Evolutionary conservation across 2,329 filamentous ascomycete genomes (phyloP), one percentile per base, ranked within the genome.

Genomic region (Xylariaceae sp.): DNA sequence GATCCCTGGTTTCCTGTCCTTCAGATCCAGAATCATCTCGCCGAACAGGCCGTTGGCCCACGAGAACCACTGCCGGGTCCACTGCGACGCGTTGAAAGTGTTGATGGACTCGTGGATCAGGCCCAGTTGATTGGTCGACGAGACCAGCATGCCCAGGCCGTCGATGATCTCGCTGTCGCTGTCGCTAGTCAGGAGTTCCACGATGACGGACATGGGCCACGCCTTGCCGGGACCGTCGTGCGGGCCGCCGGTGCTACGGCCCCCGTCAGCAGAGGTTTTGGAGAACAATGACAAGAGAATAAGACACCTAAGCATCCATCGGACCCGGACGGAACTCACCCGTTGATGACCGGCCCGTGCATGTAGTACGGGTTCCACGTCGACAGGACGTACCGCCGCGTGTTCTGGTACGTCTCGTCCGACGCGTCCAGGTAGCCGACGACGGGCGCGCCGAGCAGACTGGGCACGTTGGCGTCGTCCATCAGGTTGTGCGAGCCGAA

Each of bases 161-260:
- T 49, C 44, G 12, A 60, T 49, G 39, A 57, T 56, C 44, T 58
- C 55, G 33, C 22, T 31, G 28, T 57, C 54, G 38, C 54, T 44
- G 33, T 52, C 42, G 19, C 50, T 53, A 23, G 87, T 94, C 70
- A 90, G 73, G 21, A 84, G 80, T 53, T 84, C 78, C 37, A 89
- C 77, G 30, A 94, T 77, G 44, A 85, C 68, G 29, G 77, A 83
- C 85, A 94, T 93, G 2, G 88, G 87, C 88, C 88, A 94, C 12
- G 84, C 86, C 52, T 80, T 79, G 38, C 79, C 72, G 2, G 87
- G 71, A 0, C 70, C 67, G 7, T 65, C 56, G 44, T 75, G 70
- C 16, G 70, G 70, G 0, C 70, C 69, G 10, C 71, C 71, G 1
- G 68, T 64, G 18, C 52, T 54, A 7, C 15, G 19, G n/a, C n/a